Evolutionary conservation across 2,329 filamentous ascomycete species (phyloP).

Genomic region (Tolypocladium ovalisporum): DNA sequence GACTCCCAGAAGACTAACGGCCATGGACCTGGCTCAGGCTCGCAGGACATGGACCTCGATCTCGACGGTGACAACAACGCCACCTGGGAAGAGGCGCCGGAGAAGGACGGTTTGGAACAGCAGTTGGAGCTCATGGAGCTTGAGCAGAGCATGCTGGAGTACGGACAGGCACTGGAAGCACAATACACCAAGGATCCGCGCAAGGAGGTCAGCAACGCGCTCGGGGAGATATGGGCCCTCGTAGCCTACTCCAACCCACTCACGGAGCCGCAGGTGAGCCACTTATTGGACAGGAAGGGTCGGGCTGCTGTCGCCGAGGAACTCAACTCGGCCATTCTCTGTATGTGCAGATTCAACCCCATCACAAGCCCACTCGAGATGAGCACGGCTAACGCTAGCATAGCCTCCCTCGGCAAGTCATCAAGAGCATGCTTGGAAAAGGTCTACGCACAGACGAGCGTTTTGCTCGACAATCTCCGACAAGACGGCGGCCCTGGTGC

Average conservation of each 20-base stretch:
- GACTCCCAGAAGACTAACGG: constrained; percentile 32
- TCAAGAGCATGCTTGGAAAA: constrained; percentile 77
- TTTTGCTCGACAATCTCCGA: constrained; percentile 72
- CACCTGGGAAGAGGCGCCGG: constrained; percentile 37
- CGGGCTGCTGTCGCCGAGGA: constrained; percentile 79
- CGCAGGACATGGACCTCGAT: constrained; percentile 45
- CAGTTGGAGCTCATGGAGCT: constrained; percentile 31
- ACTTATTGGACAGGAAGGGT: constrained; percentile 66
- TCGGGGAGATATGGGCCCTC: constrained; percentile 79
- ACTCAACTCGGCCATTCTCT: constrained; percentile 82
- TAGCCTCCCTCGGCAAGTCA: constrained; percentile 84
- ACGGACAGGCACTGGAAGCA: constrained; percentile 66
- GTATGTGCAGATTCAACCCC: constrained; percentile 38
- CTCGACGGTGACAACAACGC: constrained; percentile 32
- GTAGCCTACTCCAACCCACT: constrained; percentile 79
- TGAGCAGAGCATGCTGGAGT: constrained; percentile 60
- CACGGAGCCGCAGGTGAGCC: constrained; percentile 61
- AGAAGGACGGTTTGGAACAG: constrained; percentile 36
- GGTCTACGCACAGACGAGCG: constrained; percentile 75
- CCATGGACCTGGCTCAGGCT: constrained; percentile 26
- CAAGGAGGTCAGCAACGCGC: constrained; percentile 58
- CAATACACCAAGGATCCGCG: constrained; percentile 67
- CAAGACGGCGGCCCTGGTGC: constrained; percentile 71
- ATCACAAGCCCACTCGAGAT: no score
- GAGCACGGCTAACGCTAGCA: constrained; percentile 7